Percentiles rank a stretch among this genome's conserved stretches.
phyloP scores from a whole-genome alignment of 2,329 filamentous ascomycete species.

The Cercospora zeae-maydis region DNA sequence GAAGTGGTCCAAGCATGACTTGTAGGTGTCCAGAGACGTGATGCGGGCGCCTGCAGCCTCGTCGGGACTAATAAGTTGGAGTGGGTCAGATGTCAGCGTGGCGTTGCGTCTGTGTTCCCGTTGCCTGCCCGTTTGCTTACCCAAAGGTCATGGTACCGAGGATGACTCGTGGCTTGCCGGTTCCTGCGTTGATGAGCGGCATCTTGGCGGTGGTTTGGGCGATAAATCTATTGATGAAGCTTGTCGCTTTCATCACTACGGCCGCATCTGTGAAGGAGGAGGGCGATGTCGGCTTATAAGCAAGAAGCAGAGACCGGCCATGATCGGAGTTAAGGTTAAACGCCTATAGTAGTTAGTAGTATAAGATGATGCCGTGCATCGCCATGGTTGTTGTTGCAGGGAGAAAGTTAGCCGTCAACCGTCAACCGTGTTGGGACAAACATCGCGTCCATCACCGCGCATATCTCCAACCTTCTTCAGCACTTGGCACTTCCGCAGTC shows the following conservation, averaged over 20 bases:
- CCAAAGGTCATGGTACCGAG: slow-evolving; percentile 68
- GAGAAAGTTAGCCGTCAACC: no score
- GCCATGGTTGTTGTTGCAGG: background rate
- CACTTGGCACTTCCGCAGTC: background rate
- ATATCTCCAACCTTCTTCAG: background rate
- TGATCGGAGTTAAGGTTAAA: slow-evolving; percentile 7
- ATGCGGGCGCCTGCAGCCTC: slow-evolving; percentile 64
- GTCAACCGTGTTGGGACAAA: background rate
- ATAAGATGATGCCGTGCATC: slow-evolving; percentile 12
- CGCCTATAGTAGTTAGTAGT: no score
- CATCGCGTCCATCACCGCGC: background rate
- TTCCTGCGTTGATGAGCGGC: slow-evolving; percentile 41
- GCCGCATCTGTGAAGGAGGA: background rate
- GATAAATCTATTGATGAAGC: slow-evolving; percentile 12
- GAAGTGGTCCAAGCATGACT: slow-evolving; percentile 68
- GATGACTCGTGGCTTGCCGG: slow-evolving; percentile 58
- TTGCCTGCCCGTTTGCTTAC: background rate
- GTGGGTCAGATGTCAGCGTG: background rate
- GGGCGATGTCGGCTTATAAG: slow-evolving; percentile 2
- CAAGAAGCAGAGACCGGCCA: background rate
- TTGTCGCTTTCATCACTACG: background rate
- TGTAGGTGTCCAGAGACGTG: slow-evolving; percentile 66
- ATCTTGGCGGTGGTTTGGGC: slow-evolving; percentile 31
- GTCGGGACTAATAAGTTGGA: slow-evolving; percentile 54
- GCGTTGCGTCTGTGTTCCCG: background rate